A percentile compares a stretch with the other conserved stretches of the same genome.
phyloP scores from a whole-genome alignment of 352 stramenopile species.

The Pythium graminicola region DNA sequence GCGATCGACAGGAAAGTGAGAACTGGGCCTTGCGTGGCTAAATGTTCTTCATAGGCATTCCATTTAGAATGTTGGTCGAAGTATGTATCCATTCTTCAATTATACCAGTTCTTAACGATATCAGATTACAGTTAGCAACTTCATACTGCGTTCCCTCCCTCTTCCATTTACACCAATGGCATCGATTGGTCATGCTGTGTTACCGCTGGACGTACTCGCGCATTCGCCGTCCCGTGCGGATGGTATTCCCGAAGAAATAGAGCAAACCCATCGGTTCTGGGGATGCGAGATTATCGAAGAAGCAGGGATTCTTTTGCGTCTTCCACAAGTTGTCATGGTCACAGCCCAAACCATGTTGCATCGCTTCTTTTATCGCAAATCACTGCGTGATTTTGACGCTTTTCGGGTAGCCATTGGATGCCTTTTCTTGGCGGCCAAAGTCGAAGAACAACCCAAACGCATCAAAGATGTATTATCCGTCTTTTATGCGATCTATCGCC shows the following conservation, averaged over 20 bases:
- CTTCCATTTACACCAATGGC: too few relatives aligned
- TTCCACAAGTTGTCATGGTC: conserved; percentile 87
- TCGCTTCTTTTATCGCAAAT: conserved; percentile 87
- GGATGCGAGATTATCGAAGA: conserved; percentile 90
- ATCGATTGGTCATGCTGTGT: conserved; percentile 31
- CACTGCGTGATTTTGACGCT: conserved; percentile 79
- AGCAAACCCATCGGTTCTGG: conserved; percentile 72
- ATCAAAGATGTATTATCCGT: conserved; percentile 82
- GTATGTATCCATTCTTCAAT: background rate
- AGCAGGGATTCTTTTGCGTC: conserved; percentile 71
- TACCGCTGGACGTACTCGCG: conserved; percentile 33
- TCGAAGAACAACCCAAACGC: conserved; percentile 80
- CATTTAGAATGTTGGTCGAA: background rate
- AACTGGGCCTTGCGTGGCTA: too few relatives aligned
- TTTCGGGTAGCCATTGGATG: conserved; percentile 86
- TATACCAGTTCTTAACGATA: conserved; percentile 9
- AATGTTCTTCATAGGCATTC: background rate
- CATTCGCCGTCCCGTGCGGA: conserved; percentile 47
- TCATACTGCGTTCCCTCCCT: too few relatives aligned
- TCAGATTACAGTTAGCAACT: too few relatives aligned
- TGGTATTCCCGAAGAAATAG: conserved; percentile 26
- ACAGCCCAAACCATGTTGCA: conserved; percentile 89
- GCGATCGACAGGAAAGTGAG: too few relatives aligned
- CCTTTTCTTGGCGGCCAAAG: conserved; percentile 85
- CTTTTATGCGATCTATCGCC: conserved; percentile 83